Base-by-base conservation (phyloP, 805 yeast species). In the Candida anglica region DNA sequence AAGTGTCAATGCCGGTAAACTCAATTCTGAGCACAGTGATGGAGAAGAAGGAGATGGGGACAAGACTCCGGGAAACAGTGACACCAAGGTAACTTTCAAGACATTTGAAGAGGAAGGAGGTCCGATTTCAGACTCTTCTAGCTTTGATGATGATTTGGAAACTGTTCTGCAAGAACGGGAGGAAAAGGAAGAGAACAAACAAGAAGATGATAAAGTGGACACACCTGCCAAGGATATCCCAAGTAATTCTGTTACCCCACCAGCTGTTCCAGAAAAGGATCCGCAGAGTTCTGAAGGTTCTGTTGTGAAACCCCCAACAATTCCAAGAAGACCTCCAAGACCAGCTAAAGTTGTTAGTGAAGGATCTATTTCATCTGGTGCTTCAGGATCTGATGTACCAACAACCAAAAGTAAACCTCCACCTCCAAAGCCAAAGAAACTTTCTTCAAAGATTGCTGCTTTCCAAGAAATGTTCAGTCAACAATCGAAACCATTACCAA, bases 381-480 rank as follows among this genome's bases (percentile, higher is more conserved):
- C 23, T 21, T 9, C 10, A 9, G 23, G 23, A 9, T 9, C 23
- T 9, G 11, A 15, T 38, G 34, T 17, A 6, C 19, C 27, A 14
- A 19, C 15, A 21, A 22, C 24, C 11, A 41, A 46, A 30, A 40
- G 48, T 15, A 56, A 53, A 28, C 55, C 55, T 2, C 66, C 86
- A 10, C 87, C 87, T 5, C 81, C 78, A 19, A 79, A 79, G 16
- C 91, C 91, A 3, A 82, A 82, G 47, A 84, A 84, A 46, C 78
- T 86, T 13, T 82, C 91, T 0, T 79, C 87, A 1, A 81, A 71
- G 41, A 84, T 84, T 39, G 88, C 89, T 1, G 88, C 88, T 0
- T 84, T 84, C 53, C 94, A 84, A 50, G 83, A 81, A 48, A 77
- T 81, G 82, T 64, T 84, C 35, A 74, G 73, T 31, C 60, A 56